A percentile compares a stretch with the other conserved stretches of the same genome.
Conservation (phyloP, 352 stramenopile species). For the Phytophthora lateralis region DNA sequence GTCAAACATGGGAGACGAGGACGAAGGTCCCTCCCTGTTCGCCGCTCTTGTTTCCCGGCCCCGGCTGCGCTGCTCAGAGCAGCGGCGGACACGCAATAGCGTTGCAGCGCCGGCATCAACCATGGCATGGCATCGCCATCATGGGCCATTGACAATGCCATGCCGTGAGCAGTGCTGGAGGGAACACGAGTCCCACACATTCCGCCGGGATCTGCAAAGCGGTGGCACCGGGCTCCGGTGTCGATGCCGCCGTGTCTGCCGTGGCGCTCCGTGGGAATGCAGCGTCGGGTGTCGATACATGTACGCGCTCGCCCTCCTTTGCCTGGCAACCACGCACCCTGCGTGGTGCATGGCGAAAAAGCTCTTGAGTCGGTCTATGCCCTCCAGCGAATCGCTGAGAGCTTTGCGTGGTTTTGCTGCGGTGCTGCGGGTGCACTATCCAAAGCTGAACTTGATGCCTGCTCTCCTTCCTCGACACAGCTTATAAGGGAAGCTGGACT, state of each 20-base stretch:
- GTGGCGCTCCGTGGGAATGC: background rate
- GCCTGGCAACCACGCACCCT: too few species aligned
- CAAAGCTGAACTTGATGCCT: slow-evolving; percentile 19
- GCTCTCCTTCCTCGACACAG: background rate
- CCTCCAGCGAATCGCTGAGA: slow-evolving; percentile 15
- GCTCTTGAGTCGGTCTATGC: slow-evolving; percentile 1
- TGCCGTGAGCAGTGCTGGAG: slow-evolving; percentile 14
- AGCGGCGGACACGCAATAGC: slow-evolving; percentile 6
- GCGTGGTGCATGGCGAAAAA: slow-evolving; percentile 9
- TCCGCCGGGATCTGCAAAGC: slow-evolving; percentile 18
- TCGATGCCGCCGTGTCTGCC: slow-evolving; percentile 3
- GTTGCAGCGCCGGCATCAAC: background rate
- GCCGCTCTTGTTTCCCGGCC: slow-evolving; percentile 22
- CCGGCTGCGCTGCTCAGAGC: slow-evolving; percentile 32
- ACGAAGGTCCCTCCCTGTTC: slow-evolving; percentile 28
- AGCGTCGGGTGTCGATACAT: background rate
- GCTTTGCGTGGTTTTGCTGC: slow-evolving; percentile 21
- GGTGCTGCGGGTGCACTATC: slow-evolving; percentile 11
- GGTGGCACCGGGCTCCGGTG: slow-evolving; percentile 5
- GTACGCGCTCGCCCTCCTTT: too few species aligned
- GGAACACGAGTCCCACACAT: slow-evolving; percentile 16
- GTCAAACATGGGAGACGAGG: slow-evolving; percentile 29
- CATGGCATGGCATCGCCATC: too few species aligned
- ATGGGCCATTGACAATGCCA: background rate
- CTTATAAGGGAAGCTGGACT: too few species aligned